These are phyloP conservation scores for Phytophthora lateralis DNA, from an alignment of 352 stramenopile genomes.

Conservation along the genomic window DNA sequence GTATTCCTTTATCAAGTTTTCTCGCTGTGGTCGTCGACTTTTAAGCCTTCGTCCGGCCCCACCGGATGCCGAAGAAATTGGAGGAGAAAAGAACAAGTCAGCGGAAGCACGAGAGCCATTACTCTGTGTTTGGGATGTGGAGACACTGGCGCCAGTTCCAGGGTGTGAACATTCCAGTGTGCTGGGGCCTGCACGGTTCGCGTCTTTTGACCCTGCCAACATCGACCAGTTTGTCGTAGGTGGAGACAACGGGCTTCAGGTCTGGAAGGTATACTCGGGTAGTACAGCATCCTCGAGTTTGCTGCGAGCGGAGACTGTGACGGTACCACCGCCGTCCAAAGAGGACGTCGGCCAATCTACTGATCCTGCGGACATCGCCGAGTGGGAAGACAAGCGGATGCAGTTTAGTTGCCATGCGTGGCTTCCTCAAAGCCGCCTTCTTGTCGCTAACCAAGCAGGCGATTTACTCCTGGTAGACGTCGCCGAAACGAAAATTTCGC, in stretches of 20 bases:
- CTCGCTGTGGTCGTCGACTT: constrained; percentile 62
- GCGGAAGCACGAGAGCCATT: constrained; percentile 9
- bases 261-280: constrained; percentile 76
- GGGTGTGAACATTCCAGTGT: constrained; percentile 39
- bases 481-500: constrained; percentile 28
- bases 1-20: constrained; percentile 74
- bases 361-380: constrained; percentile 25
- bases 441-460: constrained; percentile 56
- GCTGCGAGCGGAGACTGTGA: constrained; percentile 35
- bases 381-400: constrained; percentile 54
- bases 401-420: constrained; percentile 66
- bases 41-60: constrained; percentile 48
- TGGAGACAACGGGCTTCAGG: constrained; percentile 59
- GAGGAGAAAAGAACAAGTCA: background rate
- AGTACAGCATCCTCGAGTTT: constrained; percentile 33
- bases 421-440: constrained; percentile 49
- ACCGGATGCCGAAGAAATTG: constrained; percentile 2
- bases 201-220: constrained; percentile 76
- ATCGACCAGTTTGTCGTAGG: constrained; percentile 67
- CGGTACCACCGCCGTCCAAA: constrained; percentile 5
- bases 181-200: constrained; percentile 36
- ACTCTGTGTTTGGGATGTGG: constrained; percentile 73
- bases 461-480: constrained; percentile 65
- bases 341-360: constrained; percentile 1
- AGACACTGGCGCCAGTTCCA: constrained; percentile 52